These are phyloP conservation scores for Tinospora cordifolia DNA, from an alignment of 164 flowering plant species.

Conservation along the genomic window DNA sequence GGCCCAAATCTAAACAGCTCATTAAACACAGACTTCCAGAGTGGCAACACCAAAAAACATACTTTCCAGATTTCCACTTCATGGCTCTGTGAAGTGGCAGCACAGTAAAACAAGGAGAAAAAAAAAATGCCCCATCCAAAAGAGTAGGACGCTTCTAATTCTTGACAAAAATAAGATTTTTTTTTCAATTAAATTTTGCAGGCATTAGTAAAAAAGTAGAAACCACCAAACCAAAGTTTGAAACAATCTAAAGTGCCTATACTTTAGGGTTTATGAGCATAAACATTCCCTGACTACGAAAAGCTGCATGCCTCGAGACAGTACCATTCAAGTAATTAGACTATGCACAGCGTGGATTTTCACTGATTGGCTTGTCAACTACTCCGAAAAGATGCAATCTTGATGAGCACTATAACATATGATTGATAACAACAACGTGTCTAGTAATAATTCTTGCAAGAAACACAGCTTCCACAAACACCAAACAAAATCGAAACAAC, in stretches of 20 bases:
- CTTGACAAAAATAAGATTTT: not conserved
- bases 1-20: too few species aligned
- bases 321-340: not conserved
- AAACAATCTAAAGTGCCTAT: not conserved
- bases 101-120: too few species aligned
- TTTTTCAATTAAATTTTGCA: not conserved
- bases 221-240: not conserved
- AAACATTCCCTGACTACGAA: not conserved
- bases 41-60: not conserved
- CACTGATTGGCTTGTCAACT: not conserved
- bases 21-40: not conserved
- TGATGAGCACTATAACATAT: not conserved
- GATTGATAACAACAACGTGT: not conserved
- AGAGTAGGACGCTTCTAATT: not conserved
- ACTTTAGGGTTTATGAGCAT: conserved; percentile 1
- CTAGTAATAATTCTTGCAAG: not conserved
- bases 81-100: not conserved
- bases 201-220: not conserved
- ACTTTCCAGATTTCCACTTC: not conserved
- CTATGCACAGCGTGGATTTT: not conserved
- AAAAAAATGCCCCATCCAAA: too few species aligned
- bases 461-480: not conserved
- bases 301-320: not conserved
- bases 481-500: not conserved
- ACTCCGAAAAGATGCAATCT: not conserved